Conservation (phyloP, 2,329 filamentous ascomycete genomes). For the Colletotrichum sp. region DNA sequence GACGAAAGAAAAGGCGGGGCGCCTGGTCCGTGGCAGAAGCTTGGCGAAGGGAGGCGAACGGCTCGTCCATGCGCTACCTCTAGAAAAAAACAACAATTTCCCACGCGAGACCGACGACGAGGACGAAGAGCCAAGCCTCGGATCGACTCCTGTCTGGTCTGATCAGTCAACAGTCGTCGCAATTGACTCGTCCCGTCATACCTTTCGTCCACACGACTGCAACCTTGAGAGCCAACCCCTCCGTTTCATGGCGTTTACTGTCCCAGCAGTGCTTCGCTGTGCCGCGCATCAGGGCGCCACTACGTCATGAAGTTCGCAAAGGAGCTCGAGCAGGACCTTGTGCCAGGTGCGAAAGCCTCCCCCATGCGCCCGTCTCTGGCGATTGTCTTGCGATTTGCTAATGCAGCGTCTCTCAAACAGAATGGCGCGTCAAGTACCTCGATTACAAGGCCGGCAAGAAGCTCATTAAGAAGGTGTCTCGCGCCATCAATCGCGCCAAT, state of each 20-base stretch:
- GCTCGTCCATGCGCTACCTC: background rate
- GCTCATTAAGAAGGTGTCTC: slow-evolving; percentile 81
- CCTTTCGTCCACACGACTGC: background rate
- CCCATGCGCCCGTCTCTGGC: background rate
- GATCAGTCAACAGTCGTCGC: background rate
- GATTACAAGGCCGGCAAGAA: slow-evolving; percentile 97
- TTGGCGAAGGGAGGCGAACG: slow-evolving; percentile 8
- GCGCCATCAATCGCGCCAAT: slow-evolving; percentile 68
- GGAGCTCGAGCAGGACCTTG: slow-evolving; percentile 84
- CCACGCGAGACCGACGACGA: background rate
- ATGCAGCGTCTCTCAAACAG: slow-evolving; percentile 36
- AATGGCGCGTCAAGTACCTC: slow-evolving; percentile 94
- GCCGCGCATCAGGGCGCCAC: background rate
- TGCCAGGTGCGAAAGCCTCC: slow-evolving; percentile 65
- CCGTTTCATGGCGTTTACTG: slow-evolving; percentile 2
- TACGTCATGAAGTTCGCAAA: slow-evolving; percentile 70
- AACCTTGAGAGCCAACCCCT: background rate
- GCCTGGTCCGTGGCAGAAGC: background rate
- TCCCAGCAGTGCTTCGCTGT: background rate
- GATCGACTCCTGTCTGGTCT: background rate
- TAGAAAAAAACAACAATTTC: background rate
- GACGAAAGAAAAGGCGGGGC: slow-evolving; percentile 3
- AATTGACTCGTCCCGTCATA: background rate
- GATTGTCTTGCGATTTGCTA: background rate
- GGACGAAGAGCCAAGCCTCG: background rate